Base-by-base conservation (phyloP, 1,284 basidiomycete genomes). In the Jaminaea rosea region DNA sequence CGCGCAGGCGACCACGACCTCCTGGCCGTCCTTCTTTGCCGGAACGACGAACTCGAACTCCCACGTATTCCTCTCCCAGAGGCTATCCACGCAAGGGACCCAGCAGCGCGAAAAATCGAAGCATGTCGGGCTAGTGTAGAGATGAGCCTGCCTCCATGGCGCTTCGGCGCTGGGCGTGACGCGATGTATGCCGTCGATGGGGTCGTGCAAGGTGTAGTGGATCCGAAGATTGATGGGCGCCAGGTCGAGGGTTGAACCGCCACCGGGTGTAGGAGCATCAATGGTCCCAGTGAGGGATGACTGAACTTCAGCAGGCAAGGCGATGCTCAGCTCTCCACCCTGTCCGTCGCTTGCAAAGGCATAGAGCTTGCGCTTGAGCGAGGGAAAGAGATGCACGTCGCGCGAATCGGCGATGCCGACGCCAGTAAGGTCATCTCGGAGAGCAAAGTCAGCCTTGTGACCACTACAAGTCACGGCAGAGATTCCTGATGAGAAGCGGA, bases 51-150 rank as follows among this genome's bases (percentile, higher is more conserved):
- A 88, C 73, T 97, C 89, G 49, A 98, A 85, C 71, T 98, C 94
- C 94, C 94, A 99, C 2, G 93, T 94, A 68, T 88, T 96, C 67
- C 89, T 84, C 75, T 96, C 93, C 88, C 90, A 96, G 11, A 93
- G 76, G 69, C 84, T 88, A 75, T 99, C 94, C 11, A 97, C 77
- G 66, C 94, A 99, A 3, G 94, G 94, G 9, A 97, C 86, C 94
- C 94, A 99, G 65, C 88, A 90, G 62, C 94, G 80, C 7, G 93
- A 89, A 10, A 88, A 82, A 69, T 94, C 89, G 4, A 89, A 84
- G 3, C 86, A 87, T 0, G 88, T 87, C 0, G 91, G 85, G 2
- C 85, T 86, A 2, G 91, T 91, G 69, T 87, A 98, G 50, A 87
- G 84, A 75, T 98, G 94, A 26, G 92, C 66, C 7, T 64, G 80